Base-by-base conservation (phyloP, 2,329 filamentous ascomycete species). In the Fonsecaea nubica region DNA sequence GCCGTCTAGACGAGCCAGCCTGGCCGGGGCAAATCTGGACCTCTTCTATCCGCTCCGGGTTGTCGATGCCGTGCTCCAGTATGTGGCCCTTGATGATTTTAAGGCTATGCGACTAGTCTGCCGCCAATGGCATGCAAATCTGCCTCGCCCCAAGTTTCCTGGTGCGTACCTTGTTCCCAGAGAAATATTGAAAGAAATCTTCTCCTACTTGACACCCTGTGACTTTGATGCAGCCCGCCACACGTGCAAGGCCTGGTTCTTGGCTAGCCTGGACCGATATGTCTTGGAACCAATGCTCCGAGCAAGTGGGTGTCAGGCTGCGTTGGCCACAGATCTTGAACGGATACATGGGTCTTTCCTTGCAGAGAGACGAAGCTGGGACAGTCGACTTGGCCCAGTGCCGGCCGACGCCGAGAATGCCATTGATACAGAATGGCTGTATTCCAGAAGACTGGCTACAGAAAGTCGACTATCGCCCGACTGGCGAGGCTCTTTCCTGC, bases 201-300 rank as follows among this genome's bases (percentile, higher is more conserved):
- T 81, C 65, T 69, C 67, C 5, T 77, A 80, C 69, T 74, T 86
- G 3, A 71, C 75, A 13, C 83, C 84, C 0, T 75, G 76, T 30
- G 81, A 84, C 70, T 90, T 89, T 74, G 84, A 90, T 71, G 80
- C 85, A 62, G 86, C 87, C 15, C 82, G 88, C 18, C 84, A 86
- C 68, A 83, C 83, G 18, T 90, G 87, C 72, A 82, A 83, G 54
- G 76, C 77, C 40, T 90, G 86, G 88, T 86, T 89, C 78, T 75
- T 82, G 42, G 82, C 82, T 25, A 85, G 86, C 58, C 74, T 90
- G n/a, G 78, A 87, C 58, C 75, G 76, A 50, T 76, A 72, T 1
- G 70, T 90, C 1, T 77, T 90, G 10, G 75, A 77, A 32, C 72
- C 72, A 1, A 88, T 89, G 84, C 73, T 89, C 81, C 80, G 70